phyloP scores from a whole-genome alignment of 2,329 filamentous ascomycete species.

The Cladosporium velox region DNA sequence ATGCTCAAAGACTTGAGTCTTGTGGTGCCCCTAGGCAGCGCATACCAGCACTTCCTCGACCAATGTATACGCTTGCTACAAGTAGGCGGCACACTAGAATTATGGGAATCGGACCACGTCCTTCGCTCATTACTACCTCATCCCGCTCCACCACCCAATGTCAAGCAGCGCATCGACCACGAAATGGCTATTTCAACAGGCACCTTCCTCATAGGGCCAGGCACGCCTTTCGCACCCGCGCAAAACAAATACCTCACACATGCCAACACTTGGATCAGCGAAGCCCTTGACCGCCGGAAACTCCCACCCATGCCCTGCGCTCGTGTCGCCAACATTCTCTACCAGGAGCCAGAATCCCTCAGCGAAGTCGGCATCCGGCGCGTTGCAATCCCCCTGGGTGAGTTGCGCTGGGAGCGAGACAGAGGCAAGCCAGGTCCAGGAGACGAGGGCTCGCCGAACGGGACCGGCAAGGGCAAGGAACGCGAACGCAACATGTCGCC shows the following conservation, averaged over 20 bases:
- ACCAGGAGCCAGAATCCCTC: slow-evolving; percentile 76
- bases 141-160: slow-evolving; percentile 61
- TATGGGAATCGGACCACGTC: slow-evolving; percentile 87
- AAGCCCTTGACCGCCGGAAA: slow-evolving; percentile 70
- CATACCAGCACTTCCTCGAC: slow-evolving; percentile 61
- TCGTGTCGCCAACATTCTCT: slow-evolving; percentile 70
- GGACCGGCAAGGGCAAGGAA: slow-evolving; percentile 26
- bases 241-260: slow-evolving; percentile 80
- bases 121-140: slow-evolving; percentile 82
- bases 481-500: slow-evolving; percentile 30
- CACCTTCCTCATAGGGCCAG: slow-evolving; percentile 79
- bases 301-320: slow-evolving; percentile 77
- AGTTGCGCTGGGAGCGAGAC: slow-evolving; percentile 85
- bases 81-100: slow-evolving; percentile 76
- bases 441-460: slow-evolving; percentile 1
- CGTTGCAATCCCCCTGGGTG: slow-evolving; percentile 81
- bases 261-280: slow-evolving; percentile 79
- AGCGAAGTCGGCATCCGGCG: slow-evolving; percentile 71
- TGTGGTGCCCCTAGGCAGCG: slow-evolving; percentile 58
- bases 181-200: slow-evolving; percentile 68
- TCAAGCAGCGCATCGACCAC: slow-evolving; percentile 62
- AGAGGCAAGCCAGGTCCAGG: slow-evolving; percentile 21
- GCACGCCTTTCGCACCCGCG: slow-evolving; percentile 77
- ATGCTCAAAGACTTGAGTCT: slow-evolving; percentile 84
- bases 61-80: slow-evolving; percentile 76